Conservation (phyloP, 495 filamentous ascomycete genomes). For the Diplogelasinospora grovesii region DNA sequence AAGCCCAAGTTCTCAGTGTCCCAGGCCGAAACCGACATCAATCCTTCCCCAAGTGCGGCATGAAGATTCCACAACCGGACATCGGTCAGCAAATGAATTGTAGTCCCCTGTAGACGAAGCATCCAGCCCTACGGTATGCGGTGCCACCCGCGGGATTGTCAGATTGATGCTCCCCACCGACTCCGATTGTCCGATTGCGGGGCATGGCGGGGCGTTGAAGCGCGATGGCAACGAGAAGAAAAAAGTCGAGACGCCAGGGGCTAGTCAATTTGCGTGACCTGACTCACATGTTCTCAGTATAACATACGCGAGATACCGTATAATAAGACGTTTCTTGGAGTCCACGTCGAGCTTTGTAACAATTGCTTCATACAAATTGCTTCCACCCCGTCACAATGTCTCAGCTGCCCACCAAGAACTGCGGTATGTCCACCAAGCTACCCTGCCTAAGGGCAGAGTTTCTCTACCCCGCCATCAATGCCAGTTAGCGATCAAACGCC, state of each 20-base stretch:
- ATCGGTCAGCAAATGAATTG: no score
- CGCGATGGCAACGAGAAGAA: not conserved
- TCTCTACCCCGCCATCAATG: not conserved
- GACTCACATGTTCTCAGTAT: slow-evolving; percentile 2
- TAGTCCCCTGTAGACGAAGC: not conserved
- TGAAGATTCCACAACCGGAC: no score
- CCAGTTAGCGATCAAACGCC: no score
- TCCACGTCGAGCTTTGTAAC: no score
- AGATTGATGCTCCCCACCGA: not conserved
- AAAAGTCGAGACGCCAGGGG: not conserved
- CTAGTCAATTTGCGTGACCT: no score
- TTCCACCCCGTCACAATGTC: slow-evolving; percentile 21
- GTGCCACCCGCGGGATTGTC: not conserved
- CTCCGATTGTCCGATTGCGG: slow-evolving; percentile 30
- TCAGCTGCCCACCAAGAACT: slow-evolving; percentile 46
- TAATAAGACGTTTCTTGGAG: no score
- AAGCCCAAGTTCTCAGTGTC: no score
- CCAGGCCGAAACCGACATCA: no score
- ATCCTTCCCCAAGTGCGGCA: no score
- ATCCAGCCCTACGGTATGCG: slow-evolving; percentile 10
- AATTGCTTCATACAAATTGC: no score
- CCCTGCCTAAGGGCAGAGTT: not conserved
- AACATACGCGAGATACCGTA: no score
- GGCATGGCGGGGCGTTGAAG: slow-evolving; percentile 11
- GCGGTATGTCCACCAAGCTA: slow-evolving; percentile 41